Conservation (phyloP, 2,329 filamentous ascomycete genomes). For the Ophiostoma australiae region DNA sequence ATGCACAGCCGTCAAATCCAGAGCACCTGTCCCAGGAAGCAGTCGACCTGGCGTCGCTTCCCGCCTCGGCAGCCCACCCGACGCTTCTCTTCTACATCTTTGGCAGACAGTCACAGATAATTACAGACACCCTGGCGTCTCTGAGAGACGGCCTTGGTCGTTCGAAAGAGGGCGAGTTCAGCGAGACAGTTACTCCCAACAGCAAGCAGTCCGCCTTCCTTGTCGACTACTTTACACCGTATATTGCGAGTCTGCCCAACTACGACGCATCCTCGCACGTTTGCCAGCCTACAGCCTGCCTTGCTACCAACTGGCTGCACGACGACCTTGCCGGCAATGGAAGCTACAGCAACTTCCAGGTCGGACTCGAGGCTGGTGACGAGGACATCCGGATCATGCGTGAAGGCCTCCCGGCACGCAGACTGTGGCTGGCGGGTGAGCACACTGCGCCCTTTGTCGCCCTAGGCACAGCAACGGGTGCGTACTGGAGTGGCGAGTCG, state of each 20-base stretch:
- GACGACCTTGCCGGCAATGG: constrained; percentile 78
- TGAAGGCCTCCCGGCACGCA: constrained; percentile 57
- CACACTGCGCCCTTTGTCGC: constrained; percentile 88
- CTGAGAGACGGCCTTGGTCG: constrained; percentile 29
- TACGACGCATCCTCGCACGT: constrained; percentile 50
- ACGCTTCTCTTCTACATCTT: constrained; percentile 81
- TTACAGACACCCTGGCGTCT: constrained; percentile 45
- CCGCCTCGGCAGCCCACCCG: constrained; percentile 57
- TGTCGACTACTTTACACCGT: constrained; percentile 66
- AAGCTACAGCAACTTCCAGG: constrained; percentile 80
- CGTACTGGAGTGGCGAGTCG: constrained; percentile 84
- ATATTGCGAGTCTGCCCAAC: constrained; percentile 68
- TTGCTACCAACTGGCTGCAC: constrained; percentile 72
- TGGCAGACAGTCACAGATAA: constrained; percentile 54
- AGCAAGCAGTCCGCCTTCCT: constrained; percentile 52
- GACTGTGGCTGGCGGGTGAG: constrained; percentile 83
- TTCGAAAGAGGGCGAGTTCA: not conserved
- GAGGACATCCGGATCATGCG: constrained; percentile 63
- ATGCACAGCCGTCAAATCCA: constrained; percentile 58
- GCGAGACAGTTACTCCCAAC: constrained; percentile 33
- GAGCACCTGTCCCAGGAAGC: constrained; percentile 68
- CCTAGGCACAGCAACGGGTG: constrained; percentile 81
- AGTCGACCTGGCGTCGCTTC: constrained; percentile 68
- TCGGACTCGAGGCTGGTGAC: constrained; percentile 65
- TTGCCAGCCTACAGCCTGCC: constrained; percentile 58